These are phyloP conservation scores for Backusella mclennaniae DNA, from an alignment of 192 early-diverging fungal species.

Conservation along the genomic window DNA sequence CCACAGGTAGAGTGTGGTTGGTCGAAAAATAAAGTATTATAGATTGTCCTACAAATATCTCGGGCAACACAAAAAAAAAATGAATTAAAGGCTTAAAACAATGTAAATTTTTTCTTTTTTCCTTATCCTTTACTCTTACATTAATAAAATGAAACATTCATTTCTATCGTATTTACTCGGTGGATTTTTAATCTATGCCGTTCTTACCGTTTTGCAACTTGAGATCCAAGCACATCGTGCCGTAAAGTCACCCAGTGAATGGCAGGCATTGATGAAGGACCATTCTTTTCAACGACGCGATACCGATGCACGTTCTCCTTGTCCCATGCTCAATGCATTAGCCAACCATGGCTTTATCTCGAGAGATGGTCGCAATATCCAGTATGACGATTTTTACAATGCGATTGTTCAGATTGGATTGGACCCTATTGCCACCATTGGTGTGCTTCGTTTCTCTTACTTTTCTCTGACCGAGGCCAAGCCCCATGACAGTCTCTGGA, in stretches of 20 bases:
- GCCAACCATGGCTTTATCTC: conserved; percentile 21
- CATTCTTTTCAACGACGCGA: neutral
- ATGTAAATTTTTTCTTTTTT: neutral
- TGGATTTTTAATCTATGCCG: neutral
- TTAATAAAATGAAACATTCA: neutral
- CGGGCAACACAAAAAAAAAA: neutral
- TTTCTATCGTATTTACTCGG: neutral
- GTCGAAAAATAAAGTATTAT: conserved; percentile 20
- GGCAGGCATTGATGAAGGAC: conserved; percentile 4
- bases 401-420: neutral
- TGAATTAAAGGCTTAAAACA: neutral
- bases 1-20: conserved; percentile 37
- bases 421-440: neutral
- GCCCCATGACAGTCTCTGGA: neutral
- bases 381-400: neutral
- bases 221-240: neutral
- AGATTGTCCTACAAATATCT: neutral
- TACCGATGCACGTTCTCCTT: conserved; percentile 8
- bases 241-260: neutral
- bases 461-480: neutral
- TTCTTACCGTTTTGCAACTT: neutral
- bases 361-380: neutral
- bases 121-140: neutral
- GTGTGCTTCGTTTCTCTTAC: neutral
- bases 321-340: conserved; percentile 19